phyloP scores from a whole-genome alignment of 352 stramenopile species.

The Thalassiosira hispida region DNA sequence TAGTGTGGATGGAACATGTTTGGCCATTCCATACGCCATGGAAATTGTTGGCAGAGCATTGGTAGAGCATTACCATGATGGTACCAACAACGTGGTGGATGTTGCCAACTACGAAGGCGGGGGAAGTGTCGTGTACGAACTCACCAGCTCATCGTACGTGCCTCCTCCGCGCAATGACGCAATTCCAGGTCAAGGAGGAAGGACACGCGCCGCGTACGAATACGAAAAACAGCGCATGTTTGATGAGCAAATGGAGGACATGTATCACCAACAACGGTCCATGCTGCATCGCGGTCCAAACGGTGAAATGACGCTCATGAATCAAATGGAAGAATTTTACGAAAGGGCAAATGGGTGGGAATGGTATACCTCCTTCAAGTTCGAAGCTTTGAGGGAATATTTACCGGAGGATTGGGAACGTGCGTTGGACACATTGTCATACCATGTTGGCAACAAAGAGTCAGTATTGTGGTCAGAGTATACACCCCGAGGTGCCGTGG shows the following conservation, averaged over 20 bases:
- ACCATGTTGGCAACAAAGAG: not conserved
- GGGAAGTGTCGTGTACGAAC: constrained; percentile 30
- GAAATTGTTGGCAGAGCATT: constrained; percentile 34
- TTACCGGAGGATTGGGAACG: constrained; percentile 57
- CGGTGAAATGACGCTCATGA: not conserved
- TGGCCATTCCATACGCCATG: constrained; percentile 14
- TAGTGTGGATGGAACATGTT: constrained; percentile 3
- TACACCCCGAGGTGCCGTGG: constrained; percentile 31
- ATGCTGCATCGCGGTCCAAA: not conserved
- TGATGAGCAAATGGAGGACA: constrained; percentile 23
- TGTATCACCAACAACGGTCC: constrained; percentile 29
- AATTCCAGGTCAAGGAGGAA: not conserved
- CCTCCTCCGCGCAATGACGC: constrained; percentile 22
- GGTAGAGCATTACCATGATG: constrained; percentile 3
- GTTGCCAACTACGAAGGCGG: constrained; percentile 33
- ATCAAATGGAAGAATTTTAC: not conserved
- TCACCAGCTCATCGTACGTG: constrained; percentile 32
- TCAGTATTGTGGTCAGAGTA: constrained; percentile 26
- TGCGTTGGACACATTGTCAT: constrained; percentile 17
- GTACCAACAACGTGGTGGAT: constrained; percentile 24
- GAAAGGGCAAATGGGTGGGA: constrained; percentile 25
- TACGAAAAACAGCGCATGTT: constrained; percentile 9
- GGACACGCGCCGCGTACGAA: not conserved
- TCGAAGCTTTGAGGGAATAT: constrained; percentile 22
- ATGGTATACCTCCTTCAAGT: constrained; percentile 32